phyloP scores from a whole-genome alignment of 1,284 basidiomycete genomes.

The Hemileia vastatrix region DNA sequence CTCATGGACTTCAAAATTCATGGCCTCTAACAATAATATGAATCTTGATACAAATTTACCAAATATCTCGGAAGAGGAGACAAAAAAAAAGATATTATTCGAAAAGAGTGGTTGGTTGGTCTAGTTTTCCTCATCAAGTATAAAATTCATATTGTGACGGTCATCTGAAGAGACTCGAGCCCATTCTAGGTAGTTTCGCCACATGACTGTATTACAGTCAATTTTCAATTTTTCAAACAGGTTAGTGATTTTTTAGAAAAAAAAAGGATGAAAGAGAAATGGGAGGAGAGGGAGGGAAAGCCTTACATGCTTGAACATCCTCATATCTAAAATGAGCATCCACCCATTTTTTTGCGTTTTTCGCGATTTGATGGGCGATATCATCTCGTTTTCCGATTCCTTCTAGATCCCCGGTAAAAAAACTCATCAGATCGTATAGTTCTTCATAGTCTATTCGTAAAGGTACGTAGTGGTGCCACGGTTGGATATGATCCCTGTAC shows the following conservation, averaged over 20 bases:
- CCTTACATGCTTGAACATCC: conserved; percentile 50
- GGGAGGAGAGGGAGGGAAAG: too few relatives aligned
- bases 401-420: conserved; percentile 48
- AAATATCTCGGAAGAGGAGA: too few relatives aligned
- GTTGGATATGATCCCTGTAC: conserved; percentile 49
- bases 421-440: conserved; percentile 49
- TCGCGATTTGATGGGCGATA: conserved; percentile 47
- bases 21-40: too few relatives aligned
- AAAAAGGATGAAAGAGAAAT: conserved; percentile 27
- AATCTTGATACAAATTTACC: too few relatives aligned
- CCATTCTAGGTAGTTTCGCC: conserved; percentile 18
- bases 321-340: conserved; percentile 48
- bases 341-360: conserved; percentile 46
- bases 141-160: conserved; percentile 2
- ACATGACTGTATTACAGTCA: not conserved
- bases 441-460: conserved; percentile 52
- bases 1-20: too few relatives aligned
- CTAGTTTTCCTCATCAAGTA: too few relatives aligned
- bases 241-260: too few relatives aligned
- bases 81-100: too few relatives aligned
- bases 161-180: conserved; percentile 11
- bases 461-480: conserved; percentile 58
- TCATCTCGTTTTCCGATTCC: conserved; percentile 46
- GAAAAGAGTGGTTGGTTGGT: too few relatives aligned
- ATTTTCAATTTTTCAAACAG: too few relatives aligned